A percentile compares a stretch with the other conserved stretches of the same genome.
Conservation (phyloP, 805 yeast genomes). For the Clavispora fructus region DNA sequence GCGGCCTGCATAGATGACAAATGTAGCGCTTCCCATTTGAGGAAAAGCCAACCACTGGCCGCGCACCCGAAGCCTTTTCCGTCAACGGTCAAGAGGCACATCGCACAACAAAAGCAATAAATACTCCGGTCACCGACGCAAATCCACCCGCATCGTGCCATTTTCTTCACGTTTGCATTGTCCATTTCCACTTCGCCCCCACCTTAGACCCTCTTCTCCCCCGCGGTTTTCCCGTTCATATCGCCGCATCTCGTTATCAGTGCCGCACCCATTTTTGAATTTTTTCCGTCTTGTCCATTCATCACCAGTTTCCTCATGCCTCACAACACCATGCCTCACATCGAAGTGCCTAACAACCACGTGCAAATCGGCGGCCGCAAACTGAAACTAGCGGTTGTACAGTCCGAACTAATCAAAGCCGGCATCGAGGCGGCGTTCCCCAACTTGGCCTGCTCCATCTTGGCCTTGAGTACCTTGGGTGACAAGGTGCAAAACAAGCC, state of each 20-base stretch:
- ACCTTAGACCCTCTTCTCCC: neutral
- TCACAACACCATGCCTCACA: constrained; percentile 17
- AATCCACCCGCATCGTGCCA: no score
- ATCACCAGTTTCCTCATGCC: constrained; percentile 11
- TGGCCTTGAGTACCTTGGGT: constrained; percentile 82
- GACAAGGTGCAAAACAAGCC: constrained; percentile 85
- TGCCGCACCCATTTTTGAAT: neutral
- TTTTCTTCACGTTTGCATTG: neutral
- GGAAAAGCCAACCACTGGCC: constrained; percentile 1
- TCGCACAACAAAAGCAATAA: neutral
- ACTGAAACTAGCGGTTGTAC: constrained; percentile 81
- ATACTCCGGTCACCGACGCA: neutral
- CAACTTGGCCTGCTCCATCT: constrained; percentile 62
- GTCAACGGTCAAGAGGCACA: neutral
- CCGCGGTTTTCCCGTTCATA: neutral
- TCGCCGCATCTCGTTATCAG: neutral
- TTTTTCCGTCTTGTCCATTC: constrained; percentile 1
- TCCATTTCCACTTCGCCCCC: neutral
- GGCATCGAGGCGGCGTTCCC: constrained; percentile 58
- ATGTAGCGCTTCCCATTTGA: constrained; percentile 1
- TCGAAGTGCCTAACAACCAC: constrained; percentile 24
- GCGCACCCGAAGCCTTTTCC: neutral
- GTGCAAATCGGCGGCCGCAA: constrained; percentile 80
- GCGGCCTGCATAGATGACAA: constrained; percentile 1
- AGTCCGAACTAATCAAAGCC: constrained; percentile 68